Evolutionary conservation across 805 yeast species (phyloP), one percentile per base, ranked within the genome.

Genomic region (Crinitomyces ghanaensis): DNA sequence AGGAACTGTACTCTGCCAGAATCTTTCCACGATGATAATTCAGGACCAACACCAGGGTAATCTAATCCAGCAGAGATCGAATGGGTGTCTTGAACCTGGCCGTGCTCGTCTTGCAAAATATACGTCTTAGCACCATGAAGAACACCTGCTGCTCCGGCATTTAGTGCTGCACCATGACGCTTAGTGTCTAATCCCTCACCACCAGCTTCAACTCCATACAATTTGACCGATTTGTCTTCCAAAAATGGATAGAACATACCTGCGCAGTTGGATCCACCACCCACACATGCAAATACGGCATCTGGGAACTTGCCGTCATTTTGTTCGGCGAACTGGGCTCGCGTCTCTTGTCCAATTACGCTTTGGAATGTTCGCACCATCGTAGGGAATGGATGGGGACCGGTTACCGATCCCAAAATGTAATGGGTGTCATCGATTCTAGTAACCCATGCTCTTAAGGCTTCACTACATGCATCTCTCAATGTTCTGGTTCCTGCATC

Each of bases 11-110:
- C 98, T 52, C 99, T 75, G 18, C 96, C 96, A 40, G 79, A 77
- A 35, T 78, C 77, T 59, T 88, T 88, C 97, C 97, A 91, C 55
- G 69, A 73, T 2, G 97, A 93, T 46, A 91, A 68, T 62, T 91
- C 97, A 20, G 99, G 99, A 28, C 99, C 99, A 30, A 91, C 99
- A 60, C 96, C 99, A 17, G 99, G 99, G 57, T 91, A 91, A 60
- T 91, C 99, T 50, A 91, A 69, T 46, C 99, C 99, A 25, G 99
- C 99, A 43, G 95, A 83, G 24, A 91, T 93, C 15, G 97, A 88
- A 57, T 91, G 97, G 7, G 99, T 91, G 54, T 91, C 98, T 45
- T 80, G 93, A 39, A 91, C 83, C 64, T 91, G 99, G 34, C 99
- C 99, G 56, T 91, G 97, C 12, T 55, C 49, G 50, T 78, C 82